These are phyloP conservation scores for Candida vaughaniae DNA, from an alignment of 805 yeast species.

Conservation along the genomic window DNA sequence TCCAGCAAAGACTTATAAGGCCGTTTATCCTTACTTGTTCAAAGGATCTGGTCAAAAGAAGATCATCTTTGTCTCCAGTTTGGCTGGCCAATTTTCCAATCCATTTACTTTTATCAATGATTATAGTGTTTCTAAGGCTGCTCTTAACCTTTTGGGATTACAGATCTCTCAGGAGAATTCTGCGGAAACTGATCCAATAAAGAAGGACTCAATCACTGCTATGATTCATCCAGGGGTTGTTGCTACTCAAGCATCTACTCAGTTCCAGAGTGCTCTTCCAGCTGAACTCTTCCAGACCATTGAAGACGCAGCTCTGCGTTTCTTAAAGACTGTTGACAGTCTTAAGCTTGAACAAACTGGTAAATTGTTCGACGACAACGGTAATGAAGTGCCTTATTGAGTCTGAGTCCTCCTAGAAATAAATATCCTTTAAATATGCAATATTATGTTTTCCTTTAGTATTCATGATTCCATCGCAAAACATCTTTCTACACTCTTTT, in stretches of 20 bases:
- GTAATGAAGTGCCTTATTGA: neutral
- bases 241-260: constrained; percentile 30
- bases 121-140: constrained; percentile 40
- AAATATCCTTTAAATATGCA: too few species aligned
- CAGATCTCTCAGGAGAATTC: constrained; percentile 23
- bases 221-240: constrained; percentile 37
- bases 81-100: constrained; percentile 11
- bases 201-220: constrained; percentile 14
- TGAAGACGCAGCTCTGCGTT: constrained; percentile 1
- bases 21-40: constrained; percentile 11
- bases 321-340: neutral
- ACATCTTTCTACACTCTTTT: constrained; percentile 44
- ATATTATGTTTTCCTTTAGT: too few species aligned
- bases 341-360: constrained; percentile 1
- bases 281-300: constrained; percentile 3
- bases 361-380: constrained; percentile 3
- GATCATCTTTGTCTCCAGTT: constrained; percentile 24
- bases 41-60: constrained; percentile 12
- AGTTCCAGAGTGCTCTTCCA: neutral
- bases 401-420: too few species aligned
- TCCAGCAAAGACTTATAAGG: constrained; percentile 11
- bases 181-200: constrained; percentile 19
- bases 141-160: constrained; percentile 27
- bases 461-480: constrained; percentile 28
- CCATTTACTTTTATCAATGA: constrained; percentile 9